Evolutionary conservation across 2,329 filamentous ascomycete genomes (phyloP).

Genomic region (Cryphonectria parasitica): DNA sequence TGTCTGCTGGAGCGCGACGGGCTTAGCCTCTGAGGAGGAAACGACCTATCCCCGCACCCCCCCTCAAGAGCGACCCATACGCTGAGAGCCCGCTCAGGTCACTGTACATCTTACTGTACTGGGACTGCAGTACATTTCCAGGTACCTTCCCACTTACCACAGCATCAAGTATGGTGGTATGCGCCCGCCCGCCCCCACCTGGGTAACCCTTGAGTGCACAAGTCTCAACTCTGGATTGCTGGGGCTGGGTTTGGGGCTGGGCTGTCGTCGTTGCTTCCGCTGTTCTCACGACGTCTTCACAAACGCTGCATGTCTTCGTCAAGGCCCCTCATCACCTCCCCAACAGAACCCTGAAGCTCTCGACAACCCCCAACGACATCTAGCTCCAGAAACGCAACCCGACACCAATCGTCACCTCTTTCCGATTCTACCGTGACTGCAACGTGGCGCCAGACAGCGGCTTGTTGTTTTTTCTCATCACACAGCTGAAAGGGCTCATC

Average conservation of each 20-base stretch:
- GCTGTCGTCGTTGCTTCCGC: constrained; percentile 11
- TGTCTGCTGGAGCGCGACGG: not conserved
- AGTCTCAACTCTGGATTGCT: constrained; percentile 10
- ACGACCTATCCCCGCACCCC: not conserved
- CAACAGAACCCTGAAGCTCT: not conserved
- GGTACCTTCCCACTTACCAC: not conserved
- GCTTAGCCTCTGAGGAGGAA: not conserved
- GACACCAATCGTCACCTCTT: not conserved
- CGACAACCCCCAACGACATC: not conserved
- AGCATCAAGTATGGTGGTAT: not conserved
- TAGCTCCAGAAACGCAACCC: not conserved
- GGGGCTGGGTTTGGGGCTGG: not conserved
- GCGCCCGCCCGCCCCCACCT: constrained; percentile 2
- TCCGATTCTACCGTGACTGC: not conserved
- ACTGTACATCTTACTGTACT: not conserved
- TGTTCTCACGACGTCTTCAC: constrained; percentile 11
- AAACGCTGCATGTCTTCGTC: not conserved
- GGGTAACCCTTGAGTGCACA: not conserved
- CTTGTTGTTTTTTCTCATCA: not conserved
- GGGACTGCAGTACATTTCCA: not conserved
- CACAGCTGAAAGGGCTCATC: not conserved
- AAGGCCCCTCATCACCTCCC: not conserved
- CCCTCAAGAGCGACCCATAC: not conserved
- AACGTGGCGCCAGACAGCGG: not conserved
- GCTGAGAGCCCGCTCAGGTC: not conserved